Evolutionary conservation across 495 filamentous ascomycete species (phyloP).

Genomic region (Clavariopsis aquatica): DNA sequence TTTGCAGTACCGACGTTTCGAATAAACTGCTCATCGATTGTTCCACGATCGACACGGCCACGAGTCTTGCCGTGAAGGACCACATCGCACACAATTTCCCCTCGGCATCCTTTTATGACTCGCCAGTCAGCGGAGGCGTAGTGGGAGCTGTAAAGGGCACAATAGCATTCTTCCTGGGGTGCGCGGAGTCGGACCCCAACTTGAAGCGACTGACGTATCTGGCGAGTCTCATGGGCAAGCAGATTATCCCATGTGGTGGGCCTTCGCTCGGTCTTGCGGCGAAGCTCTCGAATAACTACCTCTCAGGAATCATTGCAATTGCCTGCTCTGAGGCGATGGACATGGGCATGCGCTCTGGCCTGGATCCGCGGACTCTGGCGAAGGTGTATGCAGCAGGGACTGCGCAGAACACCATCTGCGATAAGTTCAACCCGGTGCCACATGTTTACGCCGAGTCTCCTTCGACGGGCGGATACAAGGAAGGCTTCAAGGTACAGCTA

Average conservation of each 20-base stretch:
- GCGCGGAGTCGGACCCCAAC: conserved; percentile 41
- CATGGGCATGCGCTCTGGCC: conserved; percentile 56
- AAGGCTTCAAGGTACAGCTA: conserved; percentile 56
- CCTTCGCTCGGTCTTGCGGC: conserved; percentile 55
- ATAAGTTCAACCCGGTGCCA: conserved; percentile 55
- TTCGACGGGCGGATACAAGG: conserved; percentile 50
- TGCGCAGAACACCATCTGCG: conserved; percentile 54
- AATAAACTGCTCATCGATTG: conserved; percentile 49
- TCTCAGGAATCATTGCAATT: conserved; percentile 56
- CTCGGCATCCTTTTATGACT: conserved; percentile 47
- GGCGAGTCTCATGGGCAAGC: conserved; percentile 51
- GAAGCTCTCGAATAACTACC: conserved; percentile 60
- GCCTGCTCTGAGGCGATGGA: conserved; percentile 56
- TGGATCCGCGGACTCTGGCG: conserved; percentile 53
- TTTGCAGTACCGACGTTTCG: conserved; percentile 41
- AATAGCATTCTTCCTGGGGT: conserved; percentile 54
- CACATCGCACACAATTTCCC: conserved; percentile 41
- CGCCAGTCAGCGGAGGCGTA: conserved; percentile 51
- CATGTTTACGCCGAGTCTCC: conserved; percentile 54
- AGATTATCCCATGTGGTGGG: conserved; percentile 55
- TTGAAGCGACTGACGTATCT: conserved; percentile 43
- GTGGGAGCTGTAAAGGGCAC: conserved; percentile 53
- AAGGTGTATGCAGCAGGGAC: conserved; percentile 54
- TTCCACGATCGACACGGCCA: conserved; percentile 52
- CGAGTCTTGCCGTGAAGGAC: conserved; percentile 45